A percentile compares a stretch with the other conserved stretches of the same genome.
These are phyloP conservation scores for Colletotrichum echinochloae DNA, from an alignment of 2,329 filamentous ascomycete species.

Conservation along the genomic window DNA sequence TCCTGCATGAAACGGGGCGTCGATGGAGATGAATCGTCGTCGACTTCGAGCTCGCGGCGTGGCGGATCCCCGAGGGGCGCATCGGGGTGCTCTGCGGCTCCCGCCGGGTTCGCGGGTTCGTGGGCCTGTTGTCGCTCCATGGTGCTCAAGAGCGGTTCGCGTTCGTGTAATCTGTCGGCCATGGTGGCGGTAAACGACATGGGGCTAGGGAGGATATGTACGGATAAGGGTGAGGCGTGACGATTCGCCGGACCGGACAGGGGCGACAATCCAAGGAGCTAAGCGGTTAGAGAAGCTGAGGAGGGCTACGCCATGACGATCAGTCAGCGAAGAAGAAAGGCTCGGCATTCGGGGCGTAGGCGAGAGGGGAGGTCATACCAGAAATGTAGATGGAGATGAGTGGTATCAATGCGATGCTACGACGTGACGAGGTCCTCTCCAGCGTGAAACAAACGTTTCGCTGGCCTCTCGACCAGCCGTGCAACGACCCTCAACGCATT, in stretches of 20 bases:
- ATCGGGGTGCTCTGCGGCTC: constrained; percentile 53
- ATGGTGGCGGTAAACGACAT: constrained; percentile 43
- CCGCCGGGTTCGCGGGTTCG: constrained; percentile 38
- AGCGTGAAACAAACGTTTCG: constrained; percentile 37
- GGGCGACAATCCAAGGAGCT: constrained; percentile 28
- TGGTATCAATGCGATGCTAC: constrained; percentile 40
- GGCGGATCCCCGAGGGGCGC: constrained; percentile 53
- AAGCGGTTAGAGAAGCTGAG: constrained; percentile 32
- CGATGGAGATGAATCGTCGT: constrained; percentile 56
- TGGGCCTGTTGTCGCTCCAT: constrained; percentile 48
- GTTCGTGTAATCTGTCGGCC: constrained; percentile 50
- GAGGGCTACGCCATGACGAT: constrained; percentile 40
- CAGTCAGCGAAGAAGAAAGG: constrained; percentile 39
- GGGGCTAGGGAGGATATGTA: constrained; percentile 34
- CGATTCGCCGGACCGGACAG: constrained; percentile 28
- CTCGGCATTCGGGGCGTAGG: constrained; percentile 30
- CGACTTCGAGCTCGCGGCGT: constrained; percentile 60
- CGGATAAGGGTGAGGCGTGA: constrained; percentile 18
- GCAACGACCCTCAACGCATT: constrained; percentile 26
- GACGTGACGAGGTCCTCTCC: constrained; percentile 29
- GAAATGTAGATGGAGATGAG: constrained; percentile 8
- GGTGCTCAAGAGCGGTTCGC: constrained; percentile 55
- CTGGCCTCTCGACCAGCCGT: constrained; percentile 27
- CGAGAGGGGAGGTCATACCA: constrained; percentile 31
- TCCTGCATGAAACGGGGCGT: constrained; percentile 73